Percentiles rank a stretch among this genome's conserved stretches.
These are phyloP conservation scores for Fusarium decemcellulare DNA, from an alignment of 2,329 filamentous ascomycete genomes.

Conservation along the genomic window DNA sequence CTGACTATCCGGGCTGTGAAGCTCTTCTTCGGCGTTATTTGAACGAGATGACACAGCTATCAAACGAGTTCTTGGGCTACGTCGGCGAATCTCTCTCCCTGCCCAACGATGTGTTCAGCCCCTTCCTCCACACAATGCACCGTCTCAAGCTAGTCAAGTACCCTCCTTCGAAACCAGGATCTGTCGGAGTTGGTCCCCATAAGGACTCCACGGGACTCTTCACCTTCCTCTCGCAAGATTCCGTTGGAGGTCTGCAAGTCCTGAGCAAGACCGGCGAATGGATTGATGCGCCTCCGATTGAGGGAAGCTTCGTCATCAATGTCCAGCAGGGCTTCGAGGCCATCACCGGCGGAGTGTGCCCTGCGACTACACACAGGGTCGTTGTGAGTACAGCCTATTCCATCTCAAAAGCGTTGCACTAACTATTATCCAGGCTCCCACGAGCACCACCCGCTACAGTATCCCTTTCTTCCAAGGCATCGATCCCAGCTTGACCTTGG, in stretches of 20 bases:
- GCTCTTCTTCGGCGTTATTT: slow-evolving; percentile 6
- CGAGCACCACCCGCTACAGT: slow-evolving; percentile 14
- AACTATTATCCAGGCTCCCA: not conserved
- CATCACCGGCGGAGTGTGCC: slow-evolving; percentile 14
- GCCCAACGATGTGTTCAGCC: not conserved
- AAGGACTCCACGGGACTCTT: slow-evolving; percentile 11
- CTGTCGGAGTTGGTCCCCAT: slow-evolving; percentile 11
- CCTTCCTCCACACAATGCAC: slow-evolving; percentile 6
- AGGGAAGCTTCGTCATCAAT: slow-evolving; percentile 17
- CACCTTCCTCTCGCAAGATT: slow-evolving; percentile 10
- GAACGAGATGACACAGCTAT: slow-evolving; percentile 4
- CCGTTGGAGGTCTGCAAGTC: slow-evolving; percentile 7
- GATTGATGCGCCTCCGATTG: slow-evolving; percentile 9
- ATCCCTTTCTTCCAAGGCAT: slow-evolving; percentile 17
- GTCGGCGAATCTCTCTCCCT: slow-evolving; percentile 8
- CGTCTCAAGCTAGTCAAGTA: slow-evolving; percentile 17
- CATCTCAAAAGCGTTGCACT: not conserved
- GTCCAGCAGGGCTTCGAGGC: slow-evolving; percentile 13
- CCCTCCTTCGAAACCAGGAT: not conserved
- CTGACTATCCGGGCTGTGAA: slow-evolving; percentile 6
- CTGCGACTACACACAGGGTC: slow-evolving; percentile 12
- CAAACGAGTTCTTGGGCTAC: slow-evolving; percentile 9
- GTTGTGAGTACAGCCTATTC: not conserved
- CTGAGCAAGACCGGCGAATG: slow-evolving; percentile 14
- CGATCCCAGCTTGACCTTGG: slow-evolving; percentile 5